Evolutionary conservation across 192 early-diverging fungal genomes (phyloP).

Genomic region (Linnemannia hyalina): DNA sequence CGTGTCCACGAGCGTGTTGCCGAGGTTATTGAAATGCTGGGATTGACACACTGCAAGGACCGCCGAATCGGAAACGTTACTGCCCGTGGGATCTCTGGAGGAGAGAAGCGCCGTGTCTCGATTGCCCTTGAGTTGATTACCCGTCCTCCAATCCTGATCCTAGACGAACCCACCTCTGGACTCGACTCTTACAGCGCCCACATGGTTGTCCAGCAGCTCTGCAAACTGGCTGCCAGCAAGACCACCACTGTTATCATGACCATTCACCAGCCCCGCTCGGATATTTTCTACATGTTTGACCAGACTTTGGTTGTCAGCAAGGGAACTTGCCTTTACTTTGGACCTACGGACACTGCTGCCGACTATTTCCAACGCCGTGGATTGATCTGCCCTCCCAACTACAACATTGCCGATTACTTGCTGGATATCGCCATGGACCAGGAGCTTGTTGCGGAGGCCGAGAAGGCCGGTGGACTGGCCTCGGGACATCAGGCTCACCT

Average conservation of each 20-base stretch:
- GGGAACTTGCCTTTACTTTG: conserved; percentile 58
- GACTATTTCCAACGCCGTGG: conserved; percentile 56
- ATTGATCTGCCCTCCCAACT: conserved; percentile 48
- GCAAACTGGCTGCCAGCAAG: conserved; percentile 59
- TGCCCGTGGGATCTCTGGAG: conserved; percentile 74
- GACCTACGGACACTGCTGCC: conserved; percentile 38
- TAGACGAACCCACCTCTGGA: conserved; percentile 90
- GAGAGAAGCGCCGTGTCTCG: conserved; percentile 74
- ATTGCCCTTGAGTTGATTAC: conserved; percentile 73
- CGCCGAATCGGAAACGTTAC: conserved; percentile 70
- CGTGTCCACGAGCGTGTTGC: conserved; percentile 65
- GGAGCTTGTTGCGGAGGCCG: not conserved
- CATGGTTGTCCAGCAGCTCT: conserved; percentile 75
- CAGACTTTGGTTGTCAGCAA: conserved; percentile 55
- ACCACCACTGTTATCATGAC: conserved; percentile 65
- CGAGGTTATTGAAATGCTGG: conserved; percentile 71
- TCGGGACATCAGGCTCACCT: conserved; percentile 21
- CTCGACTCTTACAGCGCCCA: conserved; percentile 79
- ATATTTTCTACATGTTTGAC: conserved; percentile 63
- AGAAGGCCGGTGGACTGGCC: conserved; percentile 6
- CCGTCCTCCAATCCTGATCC: conserved; percentile 78
- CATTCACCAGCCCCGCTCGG: conserved; percentile 65
- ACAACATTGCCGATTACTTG: conserved; percentile 59
- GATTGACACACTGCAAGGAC: conserved; percentile 65
- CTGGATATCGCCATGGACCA: conserved; percentile 47